These are phyloP conservation scores for Auricularia heimuer DNA, from an alignment of 768 basidiomycete species.

Conservation along the genomic window DNA sequence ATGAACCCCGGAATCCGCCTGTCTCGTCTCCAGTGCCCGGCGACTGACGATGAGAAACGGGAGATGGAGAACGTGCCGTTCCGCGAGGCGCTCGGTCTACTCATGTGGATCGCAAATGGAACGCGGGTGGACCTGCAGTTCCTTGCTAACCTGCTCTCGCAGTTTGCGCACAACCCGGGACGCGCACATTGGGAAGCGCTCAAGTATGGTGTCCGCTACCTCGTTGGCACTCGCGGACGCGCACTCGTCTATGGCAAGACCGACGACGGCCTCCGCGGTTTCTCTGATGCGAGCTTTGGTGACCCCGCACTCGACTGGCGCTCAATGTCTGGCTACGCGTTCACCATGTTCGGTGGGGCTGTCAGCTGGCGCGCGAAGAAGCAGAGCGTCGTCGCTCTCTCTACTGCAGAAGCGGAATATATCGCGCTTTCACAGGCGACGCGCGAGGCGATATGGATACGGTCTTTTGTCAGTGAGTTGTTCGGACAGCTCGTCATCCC, in stretches of 20 bases:
- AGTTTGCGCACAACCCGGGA: constrained; percentile 10
- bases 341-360: constrained; percentile 13
- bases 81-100: constrained; percentile 26
- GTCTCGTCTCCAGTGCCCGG: background rate
- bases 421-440: constrained; percentile 14
- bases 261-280: constrained; percentile 8
- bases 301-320: constrained; percentile 17
- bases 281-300: constrained; percentile 21
- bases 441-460: constrained; percentile 9
- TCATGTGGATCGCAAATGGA: constrained; percentile 14
- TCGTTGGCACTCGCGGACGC: constrained; percentile 9
- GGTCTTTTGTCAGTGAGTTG: background rate
- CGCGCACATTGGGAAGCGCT: too few relatives aligned
- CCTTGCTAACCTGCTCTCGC: constrained; percentile 15
- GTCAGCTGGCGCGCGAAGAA: constrained; percentile 18
- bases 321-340: constrained; percentile 26
- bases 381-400: constrained; percentile 16
- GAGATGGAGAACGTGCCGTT: constrained; percentile 1
- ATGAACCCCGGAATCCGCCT: background rate
- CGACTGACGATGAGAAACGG: background rate
- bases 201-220: constrained; percentile 11
- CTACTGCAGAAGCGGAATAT: constrained; percentile 25
- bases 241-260: constrained; percentile 16
- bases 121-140: constrained; percentile 13
- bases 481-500: background rate